These are phyloP conservation scores for Penicillium bialowiezense DNA, from an alignment of 495 filamentous ascomycete species.

Conservation along the genomic window DNA sequence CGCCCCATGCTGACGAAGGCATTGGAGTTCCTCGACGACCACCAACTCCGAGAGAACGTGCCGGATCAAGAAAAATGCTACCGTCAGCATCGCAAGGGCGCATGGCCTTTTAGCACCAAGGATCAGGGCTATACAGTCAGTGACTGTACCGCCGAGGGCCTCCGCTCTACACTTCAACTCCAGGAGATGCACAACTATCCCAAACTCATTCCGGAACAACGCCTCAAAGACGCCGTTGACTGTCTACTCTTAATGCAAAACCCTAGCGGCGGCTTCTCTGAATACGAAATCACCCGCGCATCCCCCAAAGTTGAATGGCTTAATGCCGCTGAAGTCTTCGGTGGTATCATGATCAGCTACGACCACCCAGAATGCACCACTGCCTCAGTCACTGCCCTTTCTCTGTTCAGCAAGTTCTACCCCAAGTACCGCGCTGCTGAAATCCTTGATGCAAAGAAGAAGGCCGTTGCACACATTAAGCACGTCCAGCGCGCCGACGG, in stretches of 20 bases:
- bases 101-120: slow-evolving; percentile 91
- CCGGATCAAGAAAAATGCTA: slow-evolving; percentile 78
- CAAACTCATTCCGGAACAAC: slow-evolving; percentile 64
- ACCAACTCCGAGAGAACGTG: slow-evolving; percentile 86
- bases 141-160: slow-evolving; percentile 87
- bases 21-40: slow-evolving; percentile 81
- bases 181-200: slow-evolving; percentile 79
- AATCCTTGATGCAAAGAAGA: slow-evolving; percentile 65
- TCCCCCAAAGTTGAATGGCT: slow-evolving; percentile 75
- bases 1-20: slow-evolving; percentile 80
- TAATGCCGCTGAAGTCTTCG: slow-evolving; percentile 96
- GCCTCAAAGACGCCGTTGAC: slow-evolving; percentile 84
- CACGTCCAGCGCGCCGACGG: slow-evolving; percentile 75
- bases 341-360: slow-evolving; percentile 96
- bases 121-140: slow-evolving; percentile 93
- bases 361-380: slow-evolving; percentile 98
- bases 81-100: slow-evolving; percentile 88
- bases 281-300: slow-evolving; percentile 81
- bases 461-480: slow-evolving; percentile 79
- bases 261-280: slow-evolving; percentile 79
- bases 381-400: slow-evolving; percentile 85
- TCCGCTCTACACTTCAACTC: slow-evolving; percentile 83
- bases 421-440: slow-evolving; percentile 75
- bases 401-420: slow-evolving; percentile 75
- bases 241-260: slow-evolving; percentile 93